Conservation (phyloP, 371 early-diverging fungal genomes). For the Rhizopus microsporus region DNA sequence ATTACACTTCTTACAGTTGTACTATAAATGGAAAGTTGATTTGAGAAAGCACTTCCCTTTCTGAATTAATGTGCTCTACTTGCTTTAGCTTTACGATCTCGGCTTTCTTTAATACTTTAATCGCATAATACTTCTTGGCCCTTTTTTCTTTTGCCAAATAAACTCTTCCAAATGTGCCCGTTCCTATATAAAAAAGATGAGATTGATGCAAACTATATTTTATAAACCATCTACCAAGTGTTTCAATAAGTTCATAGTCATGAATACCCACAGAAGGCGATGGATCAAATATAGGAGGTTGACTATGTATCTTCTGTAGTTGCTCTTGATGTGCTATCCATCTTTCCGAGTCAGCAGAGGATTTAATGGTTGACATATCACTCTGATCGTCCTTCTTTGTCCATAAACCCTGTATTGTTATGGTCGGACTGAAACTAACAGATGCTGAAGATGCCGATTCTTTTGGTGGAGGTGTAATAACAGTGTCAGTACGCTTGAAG, state of each 20-base stretch:
- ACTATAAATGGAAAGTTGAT: slow-evolving; percentile 96
- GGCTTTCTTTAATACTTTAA: slow-evolving; percentile 91
- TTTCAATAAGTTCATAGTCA: slow-evolving; percentile 68
- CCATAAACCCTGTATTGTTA: slow-evolving; percentile 31
- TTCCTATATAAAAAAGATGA: slow-evolving; percentile 58
- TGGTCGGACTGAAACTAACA: slow-evolving; percentile 39
- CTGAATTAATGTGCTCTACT: slow-evolving; percentile 97
- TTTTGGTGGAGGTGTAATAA: slow-evolving; percentile 3
- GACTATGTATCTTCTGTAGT: slow-evolving; percentile 36
- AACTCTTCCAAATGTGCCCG: slow-evolving; percentile 95
- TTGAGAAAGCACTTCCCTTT: slow-evolving; percentile 87
- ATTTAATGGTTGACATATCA: slow-evolving; percentile 18
- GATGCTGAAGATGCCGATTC: slow-evolving; percentile 23
- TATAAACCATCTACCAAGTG: slow-evolving; percentile 55
- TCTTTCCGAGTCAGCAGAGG: slow-evolving; percentile 12
- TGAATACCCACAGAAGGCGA: slow-evolving; percentile 25
- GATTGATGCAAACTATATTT: slow-evolving; percentile 3
- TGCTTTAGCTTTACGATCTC: slow-evolving; percentile 93
- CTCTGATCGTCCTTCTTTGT: slow-evolving; percentile 27
- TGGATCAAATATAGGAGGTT: slow-evolving; percentile 36
- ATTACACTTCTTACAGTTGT: slow-evolving; percentile 61
- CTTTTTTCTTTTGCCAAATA: slow-evolving; percentile 71
- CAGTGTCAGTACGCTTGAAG: slow-evolving; percentile 23
- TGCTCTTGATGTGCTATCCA: slow-evolving; percentile 34
- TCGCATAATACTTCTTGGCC: slow-evolving; percentile 77